These are phyloP conservation scores for Xylariaceae sp. DNA, from an alignment of 2,329 filamentous ascomycete species.

Conservation along the genomic window DNA sequence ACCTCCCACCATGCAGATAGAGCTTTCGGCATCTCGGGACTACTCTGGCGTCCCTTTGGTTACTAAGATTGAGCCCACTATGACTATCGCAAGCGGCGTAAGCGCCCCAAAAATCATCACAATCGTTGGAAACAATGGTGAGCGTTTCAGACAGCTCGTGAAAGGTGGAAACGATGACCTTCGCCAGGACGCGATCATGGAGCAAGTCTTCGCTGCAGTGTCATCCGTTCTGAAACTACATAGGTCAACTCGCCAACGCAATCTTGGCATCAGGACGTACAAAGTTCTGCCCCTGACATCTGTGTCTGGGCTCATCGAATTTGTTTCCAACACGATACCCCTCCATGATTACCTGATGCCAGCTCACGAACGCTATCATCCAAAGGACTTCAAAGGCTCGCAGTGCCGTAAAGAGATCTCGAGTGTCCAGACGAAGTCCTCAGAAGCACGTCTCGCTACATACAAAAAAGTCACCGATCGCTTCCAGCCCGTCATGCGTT, in stretches of 20 bases:
- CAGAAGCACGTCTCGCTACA: conserved; percentile 72
- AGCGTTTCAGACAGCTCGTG: conserved; percentile 85
- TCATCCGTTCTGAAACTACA: conserved; percentile 88
- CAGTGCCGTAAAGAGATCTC: conserved; percentile 81
- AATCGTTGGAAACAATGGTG: conserved; percentile 77
- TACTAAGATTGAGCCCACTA: conserved; percentile 71
- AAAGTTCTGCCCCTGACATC: conserved; percentile 91
- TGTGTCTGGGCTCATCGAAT: conserved; percentile 91
- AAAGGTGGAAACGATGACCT: conserved; percentile 97
- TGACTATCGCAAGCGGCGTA: conserved; percentile 86
- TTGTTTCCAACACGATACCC: conserved; percentile 90
- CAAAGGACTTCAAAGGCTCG: conserved; percentile 77
- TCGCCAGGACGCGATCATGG: conserved; percentile 97
- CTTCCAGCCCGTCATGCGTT: conserved; percentile 92
- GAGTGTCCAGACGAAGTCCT: conserved; percentile 71
- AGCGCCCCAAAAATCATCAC: conserved; percentile 95
- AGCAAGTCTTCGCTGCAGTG: conserved; percentile 97
- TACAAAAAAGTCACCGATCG: conserved; percentile 80
- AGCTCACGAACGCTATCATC: conserved; percentile 85
- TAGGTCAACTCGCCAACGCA: conserved; percentile 83
- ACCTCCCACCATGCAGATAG: conserved; percentile 86
- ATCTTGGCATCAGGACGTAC: conserved; percentile 91
- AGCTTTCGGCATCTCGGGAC: conserved; percentile 72
- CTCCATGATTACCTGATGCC: conserved; percentile 92
- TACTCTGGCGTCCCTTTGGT: conserved; percentile 82